Base-by-base conservation (phyloP, 2,329 filamentous ascomycete genomes). In the Fusarium subglutinans region DNA sequence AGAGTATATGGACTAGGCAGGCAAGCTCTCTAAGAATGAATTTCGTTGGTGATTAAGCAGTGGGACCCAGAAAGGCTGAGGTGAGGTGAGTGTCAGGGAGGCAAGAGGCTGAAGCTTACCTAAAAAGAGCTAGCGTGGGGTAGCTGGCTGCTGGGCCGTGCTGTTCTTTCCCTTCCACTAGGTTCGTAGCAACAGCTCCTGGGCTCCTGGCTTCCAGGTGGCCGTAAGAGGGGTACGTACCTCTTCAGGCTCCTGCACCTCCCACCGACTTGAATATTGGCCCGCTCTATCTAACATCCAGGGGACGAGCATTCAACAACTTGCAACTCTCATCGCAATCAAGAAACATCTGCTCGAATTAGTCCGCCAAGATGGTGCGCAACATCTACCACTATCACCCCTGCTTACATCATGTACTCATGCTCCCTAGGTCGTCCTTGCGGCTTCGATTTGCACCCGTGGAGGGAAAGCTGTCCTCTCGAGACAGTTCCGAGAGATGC, bases 401-500 rank as follows among this genome's bases (percentile, higher is more conserved):
- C 24, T 40, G 20, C 51, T 45, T 57, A 10, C 53, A 53, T 50
- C 41, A 51, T 53, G 35, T 71, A 64, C 78, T 82, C 60, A 78
- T 75, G 51, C 60, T 50, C 73, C 66, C 72, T 78, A 98, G 96
- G 96, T 99, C 84, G 94, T 99, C 84, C 94, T 99, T 83, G 96
- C 96, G 84, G 96, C 96, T 81, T 98, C 96, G 81, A 98, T 99
- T 88, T 98, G 96, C 86, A 99, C 97, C 83, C 92, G 96, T 79
- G 96, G 96, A 83, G 96, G 96, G 83, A 99, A 99, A 89, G 94
- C 96, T 84, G 95, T 99, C 81, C 92, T 99, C 84, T 98, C 96
- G 75, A 93, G 97, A 81, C 95, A 98, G 86, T 99, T 99, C 85
- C 92, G 96, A 79, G 96, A 98, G 86, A 98, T 99, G 90, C 94